phyloP scores from a whole-genome alignment of 306 rosid genomes.

The Parietaria judaica region DNA sequence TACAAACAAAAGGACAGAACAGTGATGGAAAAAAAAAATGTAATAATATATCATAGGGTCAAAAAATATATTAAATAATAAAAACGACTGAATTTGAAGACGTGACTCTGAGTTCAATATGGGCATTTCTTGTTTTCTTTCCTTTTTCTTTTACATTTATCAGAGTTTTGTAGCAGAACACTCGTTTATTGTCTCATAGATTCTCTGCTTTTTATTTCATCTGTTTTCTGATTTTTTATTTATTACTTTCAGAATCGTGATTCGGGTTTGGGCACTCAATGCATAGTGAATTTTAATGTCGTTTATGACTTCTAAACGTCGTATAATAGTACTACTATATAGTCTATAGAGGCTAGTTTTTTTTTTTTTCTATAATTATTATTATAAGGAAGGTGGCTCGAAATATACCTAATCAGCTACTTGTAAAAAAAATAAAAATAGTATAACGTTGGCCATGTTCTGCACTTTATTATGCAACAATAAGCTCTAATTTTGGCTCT shows the following conservation, averaged over 20 bases:
- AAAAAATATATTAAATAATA: not conserved
- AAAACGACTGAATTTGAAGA: not conserved
- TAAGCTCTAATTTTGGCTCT: no score
- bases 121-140: not conserved
- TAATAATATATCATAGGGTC: not conserved
- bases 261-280: constrained; percentile 1
- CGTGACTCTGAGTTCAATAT: constrained; percentile 2
- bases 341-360: no score
- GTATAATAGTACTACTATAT: no score
- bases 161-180: constrained; percentile 6
- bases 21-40: constrained; percentile 18
- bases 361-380: no score
- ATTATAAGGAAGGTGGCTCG: not conserved
- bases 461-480: no score
- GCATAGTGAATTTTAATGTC: no score
- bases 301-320: no score
- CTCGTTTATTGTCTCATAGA: constrained; percentile 11
- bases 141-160: not conserved
- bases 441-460: no score
- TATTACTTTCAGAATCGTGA: constrained; percentile 2
- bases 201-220: constrained; percentile 1
- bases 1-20: not conserved
- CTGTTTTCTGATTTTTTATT: constrained; percentile 13
- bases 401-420: no score
- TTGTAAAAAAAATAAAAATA: no score